phyloP scores from a whole-genome alignment of 2,329 filamentous ascomycete genomes.

The Colletotrichum australisinense region DNA sequence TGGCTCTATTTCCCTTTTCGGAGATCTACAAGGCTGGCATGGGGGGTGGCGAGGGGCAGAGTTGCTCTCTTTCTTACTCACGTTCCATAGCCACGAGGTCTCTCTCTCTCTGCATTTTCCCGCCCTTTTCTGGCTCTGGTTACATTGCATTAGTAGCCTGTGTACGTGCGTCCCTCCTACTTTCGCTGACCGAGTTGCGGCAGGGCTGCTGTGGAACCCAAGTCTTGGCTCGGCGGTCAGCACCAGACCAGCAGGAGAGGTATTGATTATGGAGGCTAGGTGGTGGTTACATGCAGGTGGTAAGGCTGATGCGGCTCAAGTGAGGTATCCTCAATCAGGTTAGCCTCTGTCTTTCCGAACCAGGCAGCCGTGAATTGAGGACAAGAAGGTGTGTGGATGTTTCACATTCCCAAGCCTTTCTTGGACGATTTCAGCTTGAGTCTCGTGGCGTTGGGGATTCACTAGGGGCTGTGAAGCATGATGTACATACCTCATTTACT shows the following conservation, averaged over 20 bases:
- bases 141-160: not conserved
- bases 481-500: not conserved
- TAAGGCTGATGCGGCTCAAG: constrained; percentile 31
- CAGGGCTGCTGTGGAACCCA: not conserved
- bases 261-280: not conserved
- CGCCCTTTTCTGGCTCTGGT: not conserved
- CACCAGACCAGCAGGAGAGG: not conserved
- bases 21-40: not conserved
- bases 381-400: not conserved
- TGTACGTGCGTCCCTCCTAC: not conserved
- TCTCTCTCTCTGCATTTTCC: not conserved
- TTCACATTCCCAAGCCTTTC: not conserved
- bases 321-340: not conserved
- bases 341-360: not conserved
- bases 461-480: not conserved
- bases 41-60: too few relatives aligned
- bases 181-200: not conserved
- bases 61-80: too few relatives aligned
- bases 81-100: not conserved
- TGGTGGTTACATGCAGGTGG: constrained; percentile 1
- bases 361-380: not conserved
- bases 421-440: not conserved
- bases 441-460: not conserved
- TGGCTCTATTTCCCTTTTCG: not conserved
- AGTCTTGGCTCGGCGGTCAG: not conserved